Conservation (phyloP, 1,284 basidiomycete species). For the Pulchroboletus neoregius region DNA sequence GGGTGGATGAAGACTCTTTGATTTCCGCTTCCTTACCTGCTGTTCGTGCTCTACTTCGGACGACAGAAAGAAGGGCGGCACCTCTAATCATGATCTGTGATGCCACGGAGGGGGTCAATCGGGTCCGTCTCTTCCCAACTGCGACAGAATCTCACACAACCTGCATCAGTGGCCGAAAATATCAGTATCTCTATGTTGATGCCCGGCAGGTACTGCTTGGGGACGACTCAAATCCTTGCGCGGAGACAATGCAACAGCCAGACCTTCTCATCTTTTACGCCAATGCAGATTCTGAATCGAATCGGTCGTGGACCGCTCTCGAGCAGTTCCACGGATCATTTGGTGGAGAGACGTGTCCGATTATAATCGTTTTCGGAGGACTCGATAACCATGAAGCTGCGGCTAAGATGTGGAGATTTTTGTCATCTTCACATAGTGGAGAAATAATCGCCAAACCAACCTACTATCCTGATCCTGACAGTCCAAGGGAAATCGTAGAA, state of each 20-base stretch:
- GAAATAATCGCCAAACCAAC: conserved; percentile 22
- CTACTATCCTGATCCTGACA: conserved; percentile 19
- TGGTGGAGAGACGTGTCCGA: conserved; percentile 23
- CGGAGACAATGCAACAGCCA: conserved; percentile 8
- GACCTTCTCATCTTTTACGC: conserved; percentile 28
- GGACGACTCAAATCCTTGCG: not conserved
- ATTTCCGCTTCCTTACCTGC: conserved; percentile 24
- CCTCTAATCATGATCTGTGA: conserved; percentile 23
- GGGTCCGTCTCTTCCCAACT: conserved; percentile 4
- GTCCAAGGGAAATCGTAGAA: conserved; percentile 15
- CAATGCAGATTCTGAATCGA: conserved; percentile 8
- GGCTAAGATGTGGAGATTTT: conserved; percentile 13
- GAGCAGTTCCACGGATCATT: conserved; percentile 18
- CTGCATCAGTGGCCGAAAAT: conserved; percentile 9
- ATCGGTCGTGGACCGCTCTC: conserved; percentile 18
- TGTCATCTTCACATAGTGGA: conserved; percentile 12
- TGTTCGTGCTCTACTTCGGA: conserved; percentile 16
- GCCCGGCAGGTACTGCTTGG: conserved; percentile 3
- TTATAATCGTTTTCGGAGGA: conserved; percentile 25
- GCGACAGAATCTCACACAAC: conserved; percentile 1
- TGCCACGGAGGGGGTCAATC: conserved; percentile 4
- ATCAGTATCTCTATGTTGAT: conserved; percentile 17
- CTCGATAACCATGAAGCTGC: conserved; percentile 18
- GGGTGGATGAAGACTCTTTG: conserved; percentile 19
- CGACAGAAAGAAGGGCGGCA: conserved; percentile 12